Percentiles rank a stretch among this genome's conserved stretches.
These are phyloP conservation scores for Asterophora lycoperdoides DNA, from an alignment of 768 basidiomycete species.

Conservation along the genomic window DNA sequence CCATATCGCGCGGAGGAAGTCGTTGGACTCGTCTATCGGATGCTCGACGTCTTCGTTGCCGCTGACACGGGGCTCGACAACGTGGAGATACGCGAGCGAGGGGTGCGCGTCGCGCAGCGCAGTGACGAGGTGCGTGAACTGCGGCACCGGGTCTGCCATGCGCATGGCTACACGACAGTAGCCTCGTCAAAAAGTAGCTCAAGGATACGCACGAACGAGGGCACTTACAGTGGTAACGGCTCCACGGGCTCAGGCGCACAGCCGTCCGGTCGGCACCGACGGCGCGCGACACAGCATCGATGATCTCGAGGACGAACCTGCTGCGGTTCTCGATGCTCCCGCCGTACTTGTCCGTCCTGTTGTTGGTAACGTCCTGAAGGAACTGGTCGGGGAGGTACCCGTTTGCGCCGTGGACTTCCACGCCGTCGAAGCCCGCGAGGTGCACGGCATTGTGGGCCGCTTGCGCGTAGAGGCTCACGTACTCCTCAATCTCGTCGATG, in stretches of 20 bases:
- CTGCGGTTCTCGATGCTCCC: slow-evolving; percentile 59
- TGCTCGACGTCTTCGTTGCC: slow-evolving; percentile 12
- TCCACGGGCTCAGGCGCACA: slow-evolving; percentile 59
- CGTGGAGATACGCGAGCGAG: slow-evolving; percentile 48
- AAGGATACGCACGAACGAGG: no score
- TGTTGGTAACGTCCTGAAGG: slow-evolving; percentile 51
- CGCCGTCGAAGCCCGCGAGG: slow-evolving; percentile 64
- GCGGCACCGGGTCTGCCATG: slow-evolving; percentile 51
- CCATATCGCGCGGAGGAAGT: slow-evolving; percentile 47
- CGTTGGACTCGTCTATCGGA: slow-evolving; percentile 28
- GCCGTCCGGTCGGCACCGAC: slow-evolving; percentile 53
- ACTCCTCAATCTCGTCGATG: slow-evolving; percentile 44
- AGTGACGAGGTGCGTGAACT: slow-evolving; percentile 46
- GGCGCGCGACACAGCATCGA: slow-evolving; percentile 45
- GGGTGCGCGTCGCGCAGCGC: slow-evolving; percentile 37
- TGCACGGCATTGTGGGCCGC: slow-evolving; percentile 54
- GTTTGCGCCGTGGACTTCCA: slow-evolving; percentile 45
- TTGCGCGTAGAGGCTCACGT: slow-evolving; percentile 43
- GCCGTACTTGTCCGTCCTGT: slow-evolving; percentile 62
- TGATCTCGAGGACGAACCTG: slow-evolving; percentile 52
- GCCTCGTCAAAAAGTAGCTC: no score
- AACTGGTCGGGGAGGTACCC: slow-evolving; percentile 59
- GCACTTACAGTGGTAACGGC: slow-evolving; percentile 30
- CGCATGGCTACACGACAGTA: slow-evolving; percentile 36
- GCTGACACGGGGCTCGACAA: slow-evolving; percentile 36